Base-by-base conservation (phyloP, 2,329 filamentous ascomycete species). In the Cytospora chrysosperma region DNA sequence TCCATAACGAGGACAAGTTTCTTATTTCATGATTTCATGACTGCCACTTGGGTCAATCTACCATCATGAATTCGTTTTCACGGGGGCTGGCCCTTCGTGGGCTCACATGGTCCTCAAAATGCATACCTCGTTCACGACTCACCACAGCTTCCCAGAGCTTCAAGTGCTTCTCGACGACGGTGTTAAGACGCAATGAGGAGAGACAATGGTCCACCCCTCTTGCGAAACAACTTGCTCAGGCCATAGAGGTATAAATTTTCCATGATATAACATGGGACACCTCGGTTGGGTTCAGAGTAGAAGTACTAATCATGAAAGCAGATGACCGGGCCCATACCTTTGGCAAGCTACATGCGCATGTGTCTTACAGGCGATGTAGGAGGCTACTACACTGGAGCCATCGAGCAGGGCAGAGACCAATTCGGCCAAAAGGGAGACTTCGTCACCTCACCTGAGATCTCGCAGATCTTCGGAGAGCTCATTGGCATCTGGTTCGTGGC, bases 281-380 rank as follows among this genome's bases (percentile, higher is more conserved):
- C 21, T 4, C 8, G 27, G n/a, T n/a, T 47, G 32, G 53, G 28
- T 54, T 52, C n/a, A 12, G 43, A 24, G n/a, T 13, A 40, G n/a
- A 52, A 3, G 17, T 49, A n/a, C 65, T 67, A 6, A 65, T 13
- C 5, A 26, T 56, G 17, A 8, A 9, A 12, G 6, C 50, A 81
- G 79, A 77, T 89, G 49, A 98, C 95, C 13, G 95, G 95, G 0
- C 94, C 95, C 4, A 88, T 98, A 30, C 92, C 95, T 0, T 85
- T 99, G 65, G 93, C 95, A 6, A 89, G 92, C 59, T 99, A 93
- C 76, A 99, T 99, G 95, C 93, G 95, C 74, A 96, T 98, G 88
- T 97, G 94, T 75, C 85, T 99, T 67, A 99, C 95, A 0, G 91
- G 91, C 13, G 91, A 95, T 66, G 79, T 92, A 47, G 93, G 92